Conservation (phyloP, 2,329 filamentous ascomycete species). For the Verticillium zaregamsianum region DNA sequence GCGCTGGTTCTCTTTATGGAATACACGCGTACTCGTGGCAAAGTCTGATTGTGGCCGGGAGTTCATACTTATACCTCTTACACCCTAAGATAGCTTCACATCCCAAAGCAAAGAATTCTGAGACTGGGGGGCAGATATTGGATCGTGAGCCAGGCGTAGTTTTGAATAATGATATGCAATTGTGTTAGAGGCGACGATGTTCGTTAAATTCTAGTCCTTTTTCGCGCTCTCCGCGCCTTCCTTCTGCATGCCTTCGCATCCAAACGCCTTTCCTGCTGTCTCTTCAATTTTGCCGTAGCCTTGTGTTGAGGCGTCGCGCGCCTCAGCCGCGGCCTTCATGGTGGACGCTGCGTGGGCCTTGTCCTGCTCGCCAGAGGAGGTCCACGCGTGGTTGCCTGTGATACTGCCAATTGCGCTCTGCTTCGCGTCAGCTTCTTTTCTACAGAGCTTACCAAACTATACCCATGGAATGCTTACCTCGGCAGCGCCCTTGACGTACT, state of each 20-base stretch:
- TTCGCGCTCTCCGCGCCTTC: slow-evolving; percentile 52
- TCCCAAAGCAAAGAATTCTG: too few species aligned
- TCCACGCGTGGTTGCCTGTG: slow-evolving; percentile 61
- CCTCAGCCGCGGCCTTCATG: slow-evolving; percentile 58
- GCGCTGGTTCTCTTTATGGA: too few species aligned
- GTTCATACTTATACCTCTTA: too few species aligned
- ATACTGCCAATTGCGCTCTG: slow-evolving; percentile 57
- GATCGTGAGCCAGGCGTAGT: too few species aligned
- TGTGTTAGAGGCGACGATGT: not conserved
- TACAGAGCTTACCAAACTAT: not conserved
- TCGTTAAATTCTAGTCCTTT: slow-evolving; percentile 13
- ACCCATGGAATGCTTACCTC: slow-evolving; percentile 43
- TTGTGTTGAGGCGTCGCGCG: slow-evolving; percentile 45
- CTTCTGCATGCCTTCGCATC: slow-evolving; percentile 66
- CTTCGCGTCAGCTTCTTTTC: not conserved
- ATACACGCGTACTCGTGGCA: too few species aligned
- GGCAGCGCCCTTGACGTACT: slow-evolving; percentile 65
- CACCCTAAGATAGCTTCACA: too few species aligned
- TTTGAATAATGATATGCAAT: too few species aligned
- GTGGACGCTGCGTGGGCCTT: slow-evolving; percentile 57
- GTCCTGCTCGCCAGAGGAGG: slow-evolving; percentile 57
- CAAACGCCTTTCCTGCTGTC: slow-evolving; percentile 56
- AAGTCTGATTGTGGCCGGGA: too few species aligned
- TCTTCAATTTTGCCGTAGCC: slow-evolving; percentile 64
- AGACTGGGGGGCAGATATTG: too few species aligned